Conservation (phyloP, 345 rosid genomes). For the Linum usitatissimum region DNA sequence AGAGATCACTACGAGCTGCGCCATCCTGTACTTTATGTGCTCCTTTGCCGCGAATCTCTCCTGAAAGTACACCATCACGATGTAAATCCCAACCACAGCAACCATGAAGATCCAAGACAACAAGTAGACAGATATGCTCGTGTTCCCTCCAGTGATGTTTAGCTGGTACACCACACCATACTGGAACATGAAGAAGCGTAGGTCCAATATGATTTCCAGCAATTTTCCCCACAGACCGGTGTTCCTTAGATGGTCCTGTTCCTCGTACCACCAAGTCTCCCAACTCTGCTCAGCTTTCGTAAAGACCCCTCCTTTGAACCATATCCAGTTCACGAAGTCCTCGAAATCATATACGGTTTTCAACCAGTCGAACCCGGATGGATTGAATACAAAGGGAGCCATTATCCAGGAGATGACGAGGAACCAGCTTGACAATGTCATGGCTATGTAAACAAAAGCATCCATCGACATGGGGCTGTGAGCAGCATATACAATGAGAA, state of each 20-base stretch:
- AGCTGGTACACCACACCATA: slow-evolving; percentile 81
- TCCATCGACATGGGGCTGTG: slow-evolving; percentile 64
- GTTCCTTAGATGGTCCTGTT: slow-evolving; percentile 76
- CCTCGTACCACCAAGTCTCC: slow-evolving; percentile 94
- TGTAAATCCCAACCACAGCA: slow-evolving; percentile 41
- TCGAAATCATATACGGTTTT: slow-evolving; percentile 84
- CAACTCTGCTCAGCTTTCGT: slow-evolving; percentile 87
- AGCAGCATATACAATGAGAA: slow-evolving; percentile 69
- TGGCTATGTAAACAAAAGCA: slow-evolving; percentile 62
- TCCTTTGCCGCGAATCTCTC: slow-evolving; percentile 60
- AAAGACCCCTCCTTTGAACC: slow-evolving; percentile 74
- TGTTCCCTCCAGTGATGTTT: slow-evolving; percentile 36
- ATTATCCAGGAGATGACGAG: slow-evolving; percentile 69
- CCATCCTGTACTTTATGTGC: slow-evolving; percentile 72
- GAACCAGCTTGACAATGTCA: slow-evolving; percentile 90
- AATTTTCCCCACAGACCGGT: slow-evolving; percentile 83
- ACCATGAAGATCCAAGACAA: slow-evolving; percentile 64
- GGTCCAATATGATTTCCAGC: slow-evolving; percentile 65
- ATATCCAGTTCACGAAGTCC: slow-evolving; percentile 84
- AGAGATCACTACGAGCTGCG: slow-evolving; percentile 64
- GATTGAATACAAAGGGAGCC: slow-evolving; percentile 82
- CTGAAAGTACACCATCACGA: slow-evolving; percentile 53
- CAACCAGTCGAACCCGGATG: slow-evolving; percentile 95
- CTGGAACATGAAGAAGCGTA: slow-evolving; percentile 89
- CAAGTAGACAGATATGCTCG: slow-evolving; percentile 67